These are phyloP conservation scores for Ceratobasidium sp. DNA, from an alignment of 1,284 basidiomycete genomes.

Conservation along the genomic window DNA sequence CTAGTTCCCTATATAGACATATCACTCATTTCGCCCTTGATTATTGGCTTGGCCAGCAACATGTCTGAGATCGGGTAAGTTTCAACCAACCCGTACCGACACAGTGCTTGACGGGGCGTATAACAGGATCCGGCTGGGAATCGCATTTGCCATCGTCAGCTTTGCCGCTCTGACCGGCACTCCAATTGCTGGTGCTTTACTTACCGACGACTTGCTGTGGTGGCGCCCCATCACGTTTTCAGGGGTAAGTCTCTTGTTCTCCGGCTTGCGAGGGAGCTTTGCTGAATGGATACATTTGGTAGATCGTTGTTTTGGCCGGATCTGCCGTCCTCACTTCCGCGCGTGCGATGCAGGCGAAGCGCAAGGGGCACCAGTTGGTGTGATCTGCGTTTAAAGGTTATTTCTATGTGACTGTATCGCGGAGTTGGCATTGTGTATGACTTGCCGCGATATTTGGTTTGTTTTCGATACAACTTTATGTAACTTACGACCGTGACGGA, in stretches of 20 bases:
- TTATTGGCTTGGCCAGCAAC: conserved; percentile 30
- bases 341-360: conserved; percentile 21
- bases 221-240: conserved; percentile 43
- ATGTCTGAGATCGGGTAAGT: conserved; percentile 45
- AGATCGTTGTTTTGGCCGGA: conserved; percentile 32
- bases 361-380: conserved; percentile 29
- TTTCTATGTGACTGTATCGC: not conserved
- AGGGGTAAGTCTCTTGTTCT: conserved; percentile 27
- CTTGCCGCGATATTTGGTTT: not conserved
- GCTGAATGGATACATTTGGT: not conserved
- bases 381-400: not conserved
- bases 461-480: not conserved
- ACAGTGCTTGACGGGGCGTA: not conserved
- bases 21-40: conserved; percentile 38
- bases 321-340: not conserved
- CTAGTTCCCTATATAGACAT: conserved; percentile 4
- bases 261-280: not conserved
- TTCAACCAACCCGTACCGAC: too few relatives aligned
- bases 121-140: conserved; percentile 39
- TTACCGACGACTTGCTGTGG: conserved; percentile 32
- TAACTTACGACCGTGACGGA: not conserved
- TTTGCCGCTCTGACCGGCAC: conserved; percentile 41
- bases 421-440: too few relatives aligned
- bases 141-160: conserved; percentile 39
- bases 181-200: conserved; percentile 44